Evolutionary conservation across 1,284 basidiomycete genomes (phyloP), one percentile per base, ranked within the genome.

Genomic region (Leccinum ponderosum): DNA sequence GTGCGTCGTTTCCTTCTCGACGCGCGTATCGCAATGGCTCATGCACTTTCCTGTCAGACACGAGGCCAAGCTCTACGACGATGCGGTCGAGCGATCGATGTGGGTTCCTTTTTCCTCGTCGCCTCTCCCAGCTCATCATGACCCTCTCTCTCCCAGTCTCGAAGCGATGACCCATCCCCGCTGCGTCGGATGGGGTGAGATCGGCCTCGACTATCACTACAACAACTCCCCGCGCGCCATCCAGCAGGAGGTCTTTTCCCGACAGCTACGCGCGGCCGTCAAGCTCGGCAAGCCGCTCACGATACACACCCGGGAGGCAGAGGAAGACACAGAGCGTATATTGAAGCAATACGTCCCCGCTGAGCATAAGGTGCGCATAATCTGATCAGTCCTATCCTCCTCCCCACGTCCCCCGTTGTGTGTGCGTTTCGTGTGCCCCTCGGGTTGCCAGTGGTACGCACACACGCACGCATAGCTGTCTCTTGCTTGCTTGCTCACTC

Each of bases 171-270:
- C 77, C 0, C 91, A 93, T 66, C 88, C 89, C 3, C 84, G 88
- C 9, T 93, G 90, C 65, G 90, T 93, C 5, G 89, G 89, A 6
- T 91, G 88, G 87, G 92, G 92, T 0, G 91, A 94, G 69, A 93
- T 93, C 58, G 91, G 92, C 0, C 81, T 94, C 4, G 92, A 94
- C 65, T 93, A 92, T 67, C 90, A 93, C 72, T 93, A 93, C 69
- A 85, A 91, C 69, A 81, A 86, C 66, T 90, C 90, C 0, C 88
- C 90, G 0, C 83, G 86, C 8, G 81, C 84, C 0, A 66, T 86
- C 1, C 91, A 94, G 68, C 86, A 81, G 62, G 73, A 76, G 0
- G 84, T 92, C 5, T 87, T 94, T 61, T 73, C 75, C 2, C 78
- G 87, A 22, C 92, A 94, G 69, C 80, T 94, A 11, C 78, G 78